Base-by-base conservation (phyloP, 805 yeast species). In the Ogataea methanolica region DNA sequence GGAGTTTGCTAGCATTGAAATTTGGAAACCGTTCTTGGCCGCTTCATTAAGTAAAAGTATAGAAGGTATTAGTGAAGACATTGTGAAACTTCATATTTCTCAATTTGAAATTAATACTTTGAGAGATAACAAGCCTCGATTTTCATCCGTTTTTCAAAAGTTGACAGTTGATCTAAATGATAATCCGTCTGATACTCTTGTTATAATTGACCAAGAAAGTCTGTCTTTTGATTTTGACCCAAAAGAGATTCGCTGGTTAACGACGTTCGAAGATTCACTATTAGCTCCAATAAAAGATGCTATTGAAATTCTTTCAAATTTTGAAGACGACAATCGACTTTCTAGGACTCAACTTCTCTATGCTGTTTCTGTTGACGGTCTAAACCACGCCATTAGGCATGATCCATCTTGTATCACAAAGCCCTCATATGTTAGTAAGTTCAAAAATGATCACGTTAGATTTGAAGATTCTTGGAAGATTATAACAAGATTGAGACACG, bases 371-470 rank as follows among this genome's bases (percentile, higher is more conserved):
- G 56, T 56, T 12, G 78, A 74, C 2, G 70, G 76, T 8, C 57
- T 57, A 9, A 58, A 61, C 1, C 60, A 63, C 43, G 74, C 75
- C 31, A 77, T 90, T 39, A 81, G 82, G 43, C 87, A 87, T 52
- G 98, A 94, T 58, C 95, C 98, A 0, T 81, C 88, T 6, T 96
- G 90, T 17, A 75, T 92, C 44, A 91, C 97, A 1, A 84, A 89
- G 44, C 97, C 97, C 0, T 85, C 97, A 0, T 83, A 86, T 56
- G 80, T 89, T 31, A 77, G 88, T 42, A 73, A 96, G 45, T 76
- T 90, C 3, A 76, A 83, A 2, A 73, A 75, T 17, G 77, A 82
- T 22, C 97, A 91, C 66, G 80, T 89, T 2, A 72, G 99, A 53
- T 79, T 83, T 22, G 79, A 81, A 50, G 88, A 89, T 55, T 81